Evolutionary conservation across 495 filamentous ascomycete genomes (phyloP).

Genomic region (Poronia punctata): DNA sequence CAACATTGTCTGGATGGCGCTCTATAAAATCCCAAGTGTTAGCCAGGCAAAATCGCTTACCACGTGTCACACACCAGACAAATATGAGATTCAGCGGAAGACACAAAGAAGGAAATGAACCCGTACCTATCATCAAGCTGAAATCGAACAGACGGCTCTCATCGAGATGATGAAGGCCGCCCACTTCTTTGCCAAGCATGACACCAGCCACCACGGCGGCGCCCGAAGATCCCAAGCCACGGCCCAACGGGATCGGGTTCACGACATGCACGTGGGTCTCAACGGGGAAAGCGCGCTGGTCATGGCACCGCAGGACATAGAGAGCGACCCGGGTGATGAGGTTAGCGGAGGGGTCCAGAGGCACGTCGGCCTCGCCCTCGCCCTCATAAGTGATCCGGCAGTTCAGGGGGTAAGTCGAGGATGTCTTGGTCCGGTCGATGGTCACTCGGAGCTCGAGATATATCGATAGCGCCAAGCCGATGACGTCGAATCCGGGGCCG

Average conservation of each 20-base stretch:
- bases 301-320: slow-evolving; percentile 88
- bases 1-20: slow-evolving; percentile 94
- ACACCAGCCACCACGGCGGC: slow-evolving; percentile 94
- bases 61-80: no score
- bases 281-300: slow-evolving; percentile 68
- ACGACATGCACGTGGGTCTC: slow-evolving; percentile 87
- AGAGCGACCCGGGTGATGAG: slow-evolving; percentile 85
- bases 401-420: slow-evolving; percentile 62
- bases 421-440: slow-evolving; percentile 45
- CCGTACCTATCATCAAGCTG: slow-evolving; percentile 80
- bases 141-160: slow-evolving; percentile 87
- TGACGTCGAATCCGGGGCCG: slow-evolving; percentile 93
- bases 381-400: slow-evolving; percentile 88
- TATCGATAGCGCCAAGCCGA: slow-evolving; percentile 86
- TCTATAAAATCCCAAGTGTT: no score
- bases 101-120: not conserved
- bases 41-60: not conserved
- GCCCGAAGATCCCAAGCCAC: slow-evolving; percentile 86
- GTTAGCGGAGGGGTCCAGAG: slow-evolving; percentile 71
- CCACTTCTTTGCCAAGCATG: slow-evolving; percentile 82
- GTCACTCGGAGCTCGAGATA: slow-evolving; percentile 79
- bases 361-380: slow-evolving; percentile 67
- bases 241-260: slow-evolving; percentile 86
- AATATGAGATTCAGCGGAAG: not conserved
- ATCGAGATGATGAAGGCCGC: slow-evolving; percentile 63